Conservation (phyloP, 2,329 filamentous ascomycete species). For the Rugonectria rugulosa region DNA sequence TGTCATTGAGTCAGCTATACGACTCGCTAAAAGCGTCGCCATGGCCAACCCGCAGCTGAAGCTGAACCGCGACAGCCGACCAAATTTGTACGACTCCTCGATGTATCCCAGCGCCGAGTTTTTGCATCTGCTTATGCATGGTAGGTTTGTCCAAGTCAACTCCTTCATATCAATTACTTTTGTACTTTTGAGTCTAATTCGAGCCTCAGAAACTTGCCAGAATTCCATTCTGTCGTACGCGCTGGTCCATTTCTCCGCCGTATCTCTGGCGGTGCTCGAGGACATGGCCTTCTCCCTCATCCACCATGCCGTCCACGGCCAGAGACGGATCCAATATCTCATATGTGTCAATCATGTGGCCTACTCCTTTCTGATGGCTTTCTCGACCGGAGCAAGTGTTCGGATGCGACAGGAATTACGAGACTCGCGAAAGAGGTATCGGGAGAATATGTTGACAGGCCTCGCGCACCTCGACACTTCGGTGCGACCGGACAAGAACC, state of each 20-base stretch:
- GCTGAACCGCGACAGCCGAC: background rate
- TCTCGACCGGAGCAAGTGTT: background rate
- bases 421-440: background rate
- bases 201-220: background rate
- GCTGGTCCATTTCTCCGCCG: background rate
- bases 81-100: constrained; percentile 2
- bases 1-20: constrained; percentile 6
- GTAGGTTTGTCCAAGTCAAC: background rate
- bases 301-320: background rate
- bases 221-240: background rate
- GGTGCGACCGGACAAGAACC: background rate
- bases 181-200: background rate
- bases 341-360: constrained; percentile 1
- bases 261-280: background rate
- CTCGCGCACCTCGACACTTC: background rate
- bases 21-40: constrained; percentile 3
- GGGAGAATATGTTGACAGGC: background rate
- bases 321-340: background rate
- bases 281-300: constrained; percentile 8
- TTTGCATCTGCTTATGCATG: background rate
- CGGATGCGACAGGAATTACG: background rate
- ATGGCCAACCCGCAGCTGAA: background rate
- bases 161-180: too few species aligned
- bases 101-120: constrained; percentile 5
- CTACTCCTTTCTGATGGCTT: background rate